Conservation (phyloP, 306 rosid genomes). For the Pachyrhizus erosus region DNA sequence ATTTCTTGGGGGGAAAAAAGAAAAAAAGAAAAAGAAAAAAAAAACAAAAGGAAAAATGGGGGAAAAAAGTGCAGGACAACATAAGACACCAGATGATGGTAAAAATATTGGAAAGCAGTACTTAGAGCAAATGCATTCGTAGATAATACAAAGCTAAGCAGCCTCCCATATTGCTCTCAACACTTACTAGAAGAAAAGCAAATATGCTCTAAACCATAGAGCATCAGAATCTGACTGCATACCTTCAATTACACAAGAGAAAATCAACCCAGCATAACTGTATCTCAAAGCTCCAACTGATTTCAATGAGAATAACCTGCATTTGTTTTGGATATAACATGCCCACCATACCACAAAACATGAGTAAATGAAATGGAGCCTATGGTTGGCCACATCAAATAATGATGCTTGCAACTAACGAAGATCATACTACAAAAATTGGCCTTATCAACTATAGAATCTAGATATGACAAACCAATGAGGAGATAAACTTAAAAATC, state of each 20-base stretch:
- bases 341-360: slow-evolving; percentile 77
- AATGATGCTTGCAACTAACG: slow-evolving; percentile 38
- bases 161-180: slow-evolving; percentile 50
- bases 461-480: slow-evolving; percentile 34
- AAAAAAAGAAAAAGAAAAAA: neutral
- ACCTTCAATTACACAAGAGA: slow-evolving; percentile 79
- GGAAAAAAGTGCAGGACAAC: slow-evolving; percentile 51
- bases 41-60: neutral
- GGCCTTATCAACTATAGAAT: slow-evolving; percentile 28
- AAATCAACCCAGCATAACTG: slow-evolving; percentile 77
- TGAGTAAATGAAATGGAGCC: slow-evolving; percentile 61
- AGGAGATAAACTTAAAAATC: slow-evolving; percentile 24
- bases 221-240: slow-evolving; percentile 70
- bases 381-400: slow-evolving; percentile 57
- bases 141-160: slow-evolving; percentile 47
- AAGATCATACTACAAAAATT: slow-evolving; percentile 39
- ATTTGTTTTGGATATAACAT: slow-evolving; percentile 68
- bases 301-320: slow-evolving; percentile 84
- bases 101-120: slow-evolving; percentile 52
- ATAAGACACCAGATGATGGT: slow-evolving; percentile 63
- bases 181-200: slow-evolving; percentile 47
- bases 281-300: slow-evolving; percentile 84
- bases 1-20: slow-evolving; percentile 45
- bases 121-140: slow-evolving; percentile 37
- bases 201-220: slow-evolving; percentile 58